A percentile compares a stretch with the other conserved stretches of the same genome.
Conservation (phyloP, 1,139 yeast genomes). For the Geotrichum restrictum region DNA sequence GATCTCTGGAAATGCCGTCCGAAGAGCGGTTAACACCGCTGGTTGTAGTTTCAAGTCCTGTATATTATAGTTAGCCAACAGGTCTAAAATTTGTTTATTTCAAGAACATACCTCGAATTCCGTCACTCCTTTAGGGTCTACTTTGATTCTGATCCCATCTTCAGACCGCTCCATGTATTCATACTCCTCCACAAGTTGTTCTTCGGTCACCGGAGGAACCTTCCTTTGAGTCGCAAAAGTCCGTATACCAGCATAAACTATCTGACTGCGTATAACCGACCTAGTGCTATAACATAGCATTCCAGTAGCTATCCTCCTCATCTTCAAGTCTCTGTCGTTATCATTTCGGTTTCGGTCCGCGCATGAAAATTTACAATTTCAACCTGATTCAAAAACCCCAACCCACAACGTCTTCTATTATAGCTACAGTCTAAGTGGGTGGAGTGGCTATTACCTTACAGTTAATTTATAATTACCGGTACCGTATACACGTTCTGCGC, state of each 20-base stretch:
- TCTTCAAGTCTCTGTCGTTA: not conserved
- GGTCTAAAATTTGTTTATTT: not conserved
- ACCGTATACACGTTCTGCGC: not conserved
- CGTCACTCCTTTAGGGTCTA: slow-evolving; percentile 28
- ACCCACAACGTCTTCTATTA: not conserved
- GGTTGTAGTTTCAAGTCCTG: slow-evolving; percentile 25
- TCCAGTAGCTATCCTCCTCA: not conserved
- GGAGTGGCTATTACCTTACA: not conserved
- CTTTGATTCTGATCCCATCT: slow-evolving; percentile 20
- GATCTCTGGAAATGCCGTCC: slow-evolving; percentile 21
- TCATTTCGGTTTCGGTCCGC: not conserved
- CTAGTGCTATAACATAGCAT: not conserved
- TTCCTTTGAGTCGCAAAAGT: slow-evolving; percentile 3
- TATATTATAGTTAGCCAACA: not conserved
- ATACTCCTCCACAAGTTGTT: slow-evolving; percentile 6
- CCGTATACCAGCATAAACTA: not conserved
- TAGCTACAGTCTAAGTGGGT: too few relatives aligned
- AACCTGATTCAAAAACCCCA: not conserved
- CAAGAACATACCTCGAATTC: slow-evolving; percentile 22
- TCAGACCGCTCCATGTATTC: slow-evolving; percentile 7
- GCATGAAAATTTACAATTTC: not conserved
- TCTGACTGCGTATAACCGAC: not conserved
- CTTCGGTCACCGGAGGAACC: not conserved
- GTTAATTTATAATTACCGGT: not conserved
- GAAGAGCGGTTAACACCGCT: slow-evolving; percentile 19